phyloP scores from a whole-genome alignment of 2,329 filamentous ascomycete genomes.

The Cryphonectria radicalis region DNA sequence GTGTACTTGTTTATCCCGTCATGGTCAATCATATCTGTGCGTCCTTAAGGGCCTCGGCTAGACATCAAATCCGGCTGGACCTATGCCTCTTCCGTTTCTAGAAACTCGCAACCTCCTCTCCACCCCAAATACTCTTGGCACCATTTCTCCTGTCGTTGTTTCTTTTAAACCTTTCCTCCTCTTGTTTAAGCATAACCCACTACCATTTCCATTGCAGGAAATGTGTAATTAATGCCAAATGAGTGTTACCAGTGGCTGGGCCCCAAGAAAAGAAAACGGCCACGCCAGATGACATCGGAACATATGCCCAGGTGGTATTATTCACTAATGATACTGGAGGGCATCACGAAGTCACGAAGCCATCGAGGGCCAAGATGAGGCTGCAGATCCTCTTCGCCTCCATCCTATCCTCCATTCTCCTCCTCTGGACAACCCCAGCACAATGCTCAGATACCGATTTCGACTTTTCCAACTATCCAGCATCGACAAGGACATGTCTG shows the following conservation, averaged over 20 bases:
- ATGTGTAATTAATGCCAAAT: conserved; percentile 3
- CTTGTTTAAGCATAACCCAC: neutral
- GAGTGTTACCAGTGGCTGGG: neutral
- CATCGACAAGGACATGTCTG: conserved; percentile 48
- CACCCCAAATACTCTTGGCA: neutral
- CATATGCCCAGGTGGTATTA: conserved; percentile 8
- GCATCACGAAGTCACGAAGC: neutral
- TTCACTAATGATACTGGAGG: neutral
- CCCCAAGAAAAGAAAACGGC: neutral
- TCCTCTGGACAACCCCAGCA: conserved; percentile 3
- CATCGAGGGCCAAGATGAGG: conserved; percentile 21
- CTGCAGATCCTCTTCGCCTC: conserved; percentile 10
- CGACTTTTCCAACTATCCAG: conserved; percentile 52
- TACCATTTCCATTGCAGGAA: neutral
- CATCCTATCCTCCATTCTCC: conserved; percentile 8
- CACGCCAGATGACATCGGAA: conserved; percentile 18
- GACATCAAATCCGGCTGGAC: neutral
- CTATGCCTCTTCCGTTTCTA: conserved; percentile 8
- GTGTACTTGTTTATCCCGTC: neutral
- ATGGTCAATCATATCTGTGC: neutral
- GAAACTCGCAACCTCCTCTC: neutral
- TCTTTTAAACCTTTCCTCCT: neutral
- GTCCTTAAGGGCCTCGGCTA: neutral
- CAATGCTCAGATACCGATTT: conserved; percentile 6
- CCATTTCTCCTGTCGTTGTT: neutral